These are phyloP conservation scores for Lathyrus tuberosus DNA, from an alignment of 306 rosid genomes.

Conservation along the genomic window DNA sequence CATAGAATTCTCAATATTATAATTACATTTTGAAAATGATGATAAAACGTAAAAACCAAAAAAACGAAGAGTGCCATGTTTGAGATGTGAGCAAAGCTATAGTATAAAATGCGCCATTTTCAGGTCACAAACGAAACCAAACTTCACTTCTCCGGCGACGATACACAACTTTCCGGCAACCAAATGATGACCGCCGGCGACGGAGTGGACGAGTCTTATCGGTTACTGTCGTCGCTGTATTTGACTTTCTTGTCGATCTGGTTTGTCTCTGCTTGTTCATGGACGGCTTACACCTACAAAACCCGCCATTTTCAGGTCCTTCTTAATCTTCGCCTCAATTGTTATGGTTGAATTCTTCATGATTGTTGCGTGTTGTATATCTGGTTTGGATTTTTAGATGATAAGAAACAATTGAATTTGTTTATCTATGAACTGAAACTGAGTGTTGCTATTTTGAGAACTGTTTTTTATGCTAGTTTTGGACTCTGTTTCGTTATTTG, in stretches of 20 bases:
- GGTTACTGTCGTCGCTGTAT: conserved; percentile 79
- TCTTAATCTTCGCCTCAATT: conserved; percentile 7
- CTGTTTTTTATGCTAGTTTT: conserved; percentile 10
- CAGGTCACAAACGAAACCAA: conserved; percentile 1
- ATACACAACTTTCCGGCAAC: conserved; percentile 26
- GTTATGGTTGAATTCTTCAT: not conserved
- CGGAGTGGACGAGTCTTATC: conserved; percentile 73
- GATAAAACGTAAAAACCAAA: no score
- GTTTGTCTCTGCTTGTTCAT: conserved; percentile 81
- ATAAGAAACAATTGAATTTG: not conserved
- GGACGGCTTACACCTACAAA: conserved; percentile 84
- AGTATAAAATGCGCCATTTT: conserved; percentile 43
- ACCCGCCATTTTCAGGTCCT: conserved; percentile 85
- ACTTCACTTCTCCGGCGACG: conserved; percentile 20
- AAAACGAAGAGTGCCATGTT: conserved; percentile 35
- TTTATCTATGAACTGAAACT: conserved; percentile 1
- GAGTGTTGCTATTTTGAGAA: conserved; percentile 1
- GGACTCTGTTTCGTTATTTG: conserved; percentile 13
- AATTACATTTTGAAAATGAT: no score
- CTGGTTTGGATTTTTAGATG: conserved; percentile 6
- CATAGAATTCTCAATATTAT: no score
- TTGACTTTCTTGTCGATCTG: conserved; percentile 71
- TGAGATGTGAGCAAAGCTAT: conserved; percentile 38
- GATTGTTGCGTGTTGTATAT: conserved; percentile 7
- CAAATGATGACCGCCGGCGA: conserved; percentile 42